Evolutionary conservation across 768 basidiomycete genomes (phyloP), one percentile per base, ranked within the genome.

Genomic region (Asterophora parasitica): DNA sequence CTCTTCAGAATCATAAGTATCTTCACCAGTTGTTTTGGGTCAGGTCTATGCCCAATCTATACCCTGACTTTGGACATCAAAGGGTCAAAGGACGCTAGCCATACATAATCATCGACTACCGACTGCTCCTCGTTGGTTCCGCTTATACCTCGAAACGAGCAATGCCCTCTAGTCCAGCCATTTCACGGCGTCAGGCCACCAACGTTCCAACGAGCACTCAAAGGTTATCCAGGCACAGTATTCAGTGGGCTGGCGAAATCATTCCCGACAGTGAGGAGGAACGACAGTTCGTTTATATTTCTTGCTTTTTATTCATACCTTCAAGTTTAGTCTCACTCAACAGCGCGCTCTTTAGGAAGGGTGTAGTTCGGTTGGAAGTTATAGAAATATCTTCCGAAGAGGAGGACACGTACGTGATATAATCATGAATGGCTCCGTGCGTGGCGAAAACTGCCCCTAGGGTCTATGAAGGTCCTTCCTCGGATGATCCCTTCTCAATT

Each of bases 361-460:
- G 2, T 8, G 20, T 23, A 19, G 17, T 17, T n/a, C 11, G 17
- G 5, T 16, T 23, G 4, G 64, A 71, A 36, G 63, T 82, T 17
- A 80, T 83, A 49, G 76, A 81, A 54, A 76, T 81, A 60, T 79
- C 76, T 13, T 81, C 79, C 30, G 74, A 72, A 31, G 70, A 71
- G 43, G 65, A 69, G 1, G 67, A 70, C n/a, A 42, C 50, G 71
- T 68, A 53, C 44, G 67, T 58, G 11, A 10, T 26, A 27, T 42
- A 28, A 44, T 16, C 50, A 42, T 17, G 16, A 20, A 34, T 4
- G 31, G 15, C 17, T 30, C 34, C 1, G 26, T 17, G 17, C 16
- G 9, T 13, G 27, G n/a, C 12, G 30, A 20, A 4, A 32, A 9
- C n/a, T 15, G 2, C 17, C 23, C 9, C 26, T 27, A 38, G 49